phyloP scores from a whole-genome alignment of 345 rosid species.

The Jatropha curcas region DNA sequence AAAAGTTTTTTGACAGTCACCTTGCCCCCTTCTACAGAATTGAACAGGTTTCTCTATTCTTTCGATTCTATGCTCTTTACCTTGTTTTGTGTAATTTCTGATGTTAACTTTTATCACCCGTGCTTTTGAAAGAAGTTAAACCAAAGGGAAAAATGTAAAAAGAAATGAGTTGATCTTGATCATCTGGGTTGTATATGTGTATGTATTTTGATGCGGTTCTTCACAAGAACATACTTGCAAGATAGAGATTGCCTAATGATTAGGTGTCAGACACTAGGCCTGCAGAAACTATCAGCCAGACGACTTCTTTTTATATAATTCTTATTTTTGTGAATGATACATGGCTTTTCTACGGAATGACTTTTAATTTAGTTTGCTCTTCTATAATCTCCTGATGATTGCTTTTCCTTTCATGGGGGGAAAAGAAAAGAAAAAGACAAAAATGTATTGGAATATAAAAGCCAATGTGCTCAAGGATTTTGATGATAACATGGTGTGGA shows the following conservation, averaged over 20 bases:
- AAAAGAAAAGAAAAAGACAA: background rate
- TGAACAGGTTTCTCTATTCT: slow-evolving; percentile 25
- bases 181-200: background rate
- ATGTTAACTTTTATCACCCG: background rate
- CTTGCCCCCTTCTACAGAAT: slow-evolving; percentile 36
- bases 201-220: background rate
- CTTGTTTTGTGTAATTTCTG: slow-evolving; percentile 5
- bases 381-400: background rate
- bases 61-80: background rate
- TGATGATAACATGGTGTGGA: background rate
- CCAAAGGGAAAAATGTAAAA: background rate
- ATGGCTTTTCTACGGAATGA: background rate
- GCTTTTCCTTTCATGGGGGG: background rate
- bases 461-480: background rate
- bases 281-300: background rate
- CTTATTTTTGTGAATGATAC: background rate
- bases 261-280: background rate
- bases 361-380: background rate
- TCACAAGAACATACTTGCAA: background rate
- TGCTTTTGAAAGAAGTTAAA: background rate
- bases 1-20: slow-evolving; percentile 29
- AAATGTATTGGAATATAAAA: background rate
- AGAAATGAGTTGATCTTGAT: background rate
- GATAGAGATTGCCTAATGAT: background rate
- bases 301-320: background rate